These are phyloP conservation scores for Crepidotus variabilis DNA, from an alignment of 768 basidiomycete species.

Conservation along the genomic window DNA sequence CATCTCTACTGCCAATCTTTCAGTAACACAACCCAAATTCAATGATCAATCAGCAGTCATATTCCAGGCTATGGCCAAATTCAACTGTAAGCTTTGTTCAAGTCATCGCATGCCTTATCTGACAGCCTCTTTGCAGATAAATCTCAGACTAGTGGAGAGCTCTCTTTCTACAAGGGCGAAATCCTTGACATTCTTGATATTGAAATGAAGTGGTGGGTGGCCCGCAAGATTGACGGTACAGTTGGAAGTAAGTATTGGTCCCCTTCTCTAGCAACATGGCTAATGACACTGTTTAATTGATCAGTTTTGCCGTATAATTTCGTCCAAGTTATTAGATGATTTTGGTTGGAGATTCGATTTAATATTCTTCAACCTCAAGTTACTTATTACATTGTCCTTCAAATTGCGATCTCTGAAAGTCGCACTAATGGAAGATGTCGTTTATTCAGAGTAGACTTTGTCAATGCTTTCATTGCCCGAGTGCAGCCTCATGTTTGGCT, in stretches of 20 bases:
- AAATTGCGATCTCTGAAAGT: neutral
- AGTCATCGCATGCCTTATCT: neutral
- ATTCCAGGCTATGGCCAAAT: neutral
- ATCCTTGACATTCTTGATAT: neutral
- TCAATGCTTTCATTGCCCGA: too few species aligned
- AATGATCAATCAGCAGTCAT: neutral
- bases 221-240: neutral
- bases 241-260: neutral
- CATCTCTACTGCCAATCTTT: neutral
- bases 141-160: neutral
- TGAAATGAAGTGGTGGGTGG: neutral
- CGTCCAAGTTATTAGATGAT: neutral
- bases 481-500: too few species aligned
- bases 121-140: neutral
- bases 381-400: neutral
- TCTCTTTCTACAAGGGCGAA: neutral
- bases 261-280: too few species aligned
- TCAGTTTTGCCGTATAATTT: neutral
- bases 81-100: neutral
- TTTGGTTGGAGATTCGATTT: neutral
- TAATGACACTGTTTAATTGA: neutral
- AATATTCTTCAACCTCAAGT: neutral
- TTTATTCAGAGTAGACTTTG: too few species aligned
- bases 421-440: neutral
- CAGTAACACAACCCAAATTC: neutral